These are phyloP conservation scores for Russula ochroleuca DNA, from an alignment of 768 basidiomycete species.

Conservation along the genomic window DNA sequence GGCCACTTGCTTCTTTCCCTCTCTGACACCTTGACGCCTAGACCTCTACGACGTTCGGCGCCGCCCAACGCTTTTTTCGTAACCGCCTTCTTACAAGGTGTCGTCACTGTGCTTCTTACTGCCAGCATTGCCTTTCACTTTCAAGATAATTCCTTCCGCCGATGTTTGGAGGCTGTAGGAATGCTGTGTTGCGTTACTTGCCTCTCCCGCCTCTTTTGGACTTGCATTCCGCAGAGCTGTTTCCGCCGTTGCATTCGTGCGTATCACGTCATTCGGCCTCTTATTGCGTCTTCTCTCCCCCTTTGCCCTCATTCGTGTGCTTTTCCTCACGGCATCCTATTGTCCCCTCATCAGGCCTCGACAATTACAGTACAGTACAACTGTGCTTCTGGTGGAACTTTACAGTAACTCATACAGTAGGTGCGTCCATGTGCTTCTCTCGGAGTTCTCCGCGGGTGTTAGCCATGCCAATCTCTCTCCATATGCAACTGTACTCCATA, in stretches of 20 bases:
- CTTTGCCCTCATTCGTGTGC: background rate
- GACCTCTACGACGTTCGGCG: background rate
- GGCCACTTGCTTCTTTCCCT: background rate
- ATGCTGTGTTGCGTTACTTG: background rate
- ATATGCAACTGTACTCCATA: background rate
- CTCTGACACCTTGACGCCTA: background rate
- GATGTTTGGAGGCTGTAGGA: background rate
- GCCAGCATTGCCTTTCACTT: constrained; percentile 5
- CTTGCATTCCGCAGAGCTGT: too few species aligned
- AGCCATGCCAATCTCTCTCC: background rate
- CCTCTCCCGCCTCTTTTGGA: background rate
- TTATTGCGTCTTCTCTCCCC: background rate
- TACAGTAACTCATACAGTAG: too few species aligned
- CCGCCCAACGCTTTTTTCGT: background rate
- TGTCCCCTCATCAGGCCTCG: background rate
- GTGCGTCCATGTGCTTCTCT: background rate
- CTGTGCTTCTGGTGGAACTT: background rate
- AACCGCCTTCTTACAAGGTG: constrained; percentile 7
- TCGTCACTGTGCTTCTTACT: constrained; percentile 6
- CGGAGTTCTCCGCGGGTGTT: background rate
- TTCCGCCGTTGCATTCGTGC: background rate
- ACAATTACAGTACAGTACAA: background rate
- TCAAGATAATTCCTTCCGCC: background rate
- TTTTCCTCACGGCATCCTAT: background rate
- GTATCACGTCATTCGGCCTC: background rate